Evolutionary conservation across 2,329 filamentous ascomycete genomes (phyloP).

Genomic region (Paraconiothyrium brasiliense): DNA sequence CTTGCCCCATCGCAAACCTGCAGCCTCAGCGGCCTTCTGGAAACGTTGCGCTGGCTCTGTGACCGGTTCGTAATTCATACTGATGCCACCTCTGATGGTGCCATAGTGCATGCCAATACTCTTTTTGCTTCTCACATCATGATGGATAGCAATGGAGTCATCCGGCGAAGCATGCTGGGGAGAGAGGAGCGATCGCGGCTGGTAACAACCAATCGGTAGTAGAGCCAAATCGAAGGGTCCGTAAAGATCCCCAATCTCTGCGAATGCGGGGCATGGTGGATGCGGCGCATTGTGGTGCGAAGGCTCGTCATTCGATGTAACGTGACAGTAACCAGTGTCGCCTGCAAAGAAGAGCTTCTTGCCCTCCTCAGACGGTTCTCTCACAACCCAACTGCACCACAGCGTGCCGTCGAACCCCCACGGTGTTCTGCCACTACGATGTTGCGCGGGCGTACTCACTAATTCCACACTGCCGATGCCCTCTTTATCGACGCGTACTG

Average conservation of each 20-base stretch:
- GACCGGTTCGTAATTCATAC: slow-evolving; percentile 59
- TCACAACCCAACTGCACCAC: slow-evolving; percentile 60
- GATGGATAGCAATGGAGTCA: slow-evolving; percentile 59
- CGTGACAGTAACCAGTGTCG: slow-evolving; percentile 60
- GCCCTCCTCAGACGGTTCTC: slow-evolving; percentile 32
- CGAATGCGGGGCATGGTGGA: slow-evolving; percentile 59
- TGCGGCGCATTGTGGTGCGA: slow-evolving; percentile 46
- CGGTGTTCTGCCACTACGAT: slow-evolving; percentile 55
- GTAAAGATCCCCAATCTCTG: slow-evolving; percentile 56
- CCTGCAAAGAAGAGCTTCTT: slow-evolving; percentile 59
- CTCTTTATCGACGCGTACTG: slow-evolving; percentile 45
- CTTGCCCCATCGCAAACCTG: slow-evolving; percentile 50
- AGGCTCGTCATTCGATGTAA: slow-evolving; percentile 40
- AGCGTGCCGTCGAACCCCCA: slow-evolving; percentile 54
- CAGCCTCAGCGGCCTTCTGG: slow-evolving; percentile 55
- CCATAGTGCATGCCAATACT: slow-evolving; percentile 64
- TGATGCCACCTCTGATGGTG: slow-evolving; percentile 57
- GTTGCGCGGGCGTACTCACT: slow-evolving; percentile 59
- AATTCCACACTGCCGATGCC: slow-evolving; percentile 52
- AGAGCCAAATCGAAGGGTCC: slow-evolving; percentile 61
- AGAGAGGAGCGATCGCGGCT: slow-evolving; percentile 56
- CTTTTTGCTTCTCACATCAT: slow-evolving; percentile 56
- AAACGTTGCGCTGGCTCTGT: slow-evolving; percentile 58
- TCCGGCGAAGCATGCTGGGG: slow-evolving; percentile 59
- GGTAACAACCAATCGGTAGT: slow-evolving; percentile 60